A percentile compares a stretch with the other conserved stretches of the same genome.
phyloP scores from a whole-genome alignment of 129 eudicot genomes.

The Arctium minus region DNA sequence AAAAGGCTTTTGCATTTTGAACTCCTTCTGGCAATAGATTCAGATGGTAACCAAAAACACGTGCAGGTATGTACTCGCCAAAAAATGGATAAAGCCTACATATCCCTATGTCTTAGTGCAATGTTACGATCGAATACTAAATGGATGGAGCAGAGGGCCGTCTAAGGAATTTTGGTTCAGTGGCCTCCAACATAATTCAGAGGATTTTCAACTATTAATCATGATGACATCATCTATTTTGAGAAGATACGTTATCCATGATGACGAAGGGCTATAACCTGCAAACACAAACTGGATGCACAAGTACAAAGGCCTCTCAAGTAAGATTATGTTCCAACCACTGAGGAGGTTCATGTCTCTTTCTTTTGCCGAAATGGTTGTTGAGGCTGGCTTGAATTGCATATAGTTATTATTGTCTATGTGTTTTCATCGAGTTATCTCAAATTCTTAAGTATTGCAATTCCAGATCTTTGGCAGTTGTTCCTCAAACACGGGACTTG shows the following conservation, averaged over 20 bases:
- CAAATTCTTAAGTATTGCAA: constrained; percentile 83
- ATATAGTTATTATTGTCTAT: not conserved
- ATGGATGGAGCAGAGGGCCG: too few species aligned
- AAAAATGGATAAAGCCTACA: too few species aligned
- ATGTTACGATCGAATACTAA: too few species aligned
- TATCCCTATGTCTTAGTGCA: too few species aligned
- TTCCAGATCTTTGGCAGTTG: constrained; percentile 92
- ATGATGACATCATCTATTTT: constrained; percentile 69
- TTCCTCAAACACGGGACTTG: constrained; percentile 99
- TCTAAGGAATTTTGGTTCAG: constrained; percentile 48
- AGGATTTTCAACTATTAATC: constrained; percentile 66
- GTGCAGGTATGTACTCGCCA: too few species aligned
- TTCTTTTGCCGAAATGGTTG: constrained; percentile 10
- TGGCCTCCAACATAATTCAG: constrained; percentile 31
- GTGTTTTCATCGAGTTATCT: constrained; percentile 59
- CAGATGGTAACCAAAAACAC: too few species aligned
- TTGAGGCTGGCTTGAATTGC: not conserved
- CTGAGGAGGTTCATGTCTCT: constrained; percentile 62
- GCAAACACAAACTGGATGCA: constrained; percentile 98
- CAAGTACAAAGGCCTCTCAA: constrained; percentile 72
- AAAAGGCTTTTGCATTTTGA: too few species aligned
- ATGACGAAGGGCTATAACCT: constrained; percentile 56
- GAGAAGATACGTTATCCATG: constrained; percentile 73
- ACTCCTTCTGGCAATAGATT: too few species aligned
- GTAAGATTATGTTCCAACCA: constrained; percentile 90